Evolutionary conservation across 768 basidiomycete species (phyloP), one percentile per base, ranked within the genome.

Genomic region (Russula earlei): DNA sequence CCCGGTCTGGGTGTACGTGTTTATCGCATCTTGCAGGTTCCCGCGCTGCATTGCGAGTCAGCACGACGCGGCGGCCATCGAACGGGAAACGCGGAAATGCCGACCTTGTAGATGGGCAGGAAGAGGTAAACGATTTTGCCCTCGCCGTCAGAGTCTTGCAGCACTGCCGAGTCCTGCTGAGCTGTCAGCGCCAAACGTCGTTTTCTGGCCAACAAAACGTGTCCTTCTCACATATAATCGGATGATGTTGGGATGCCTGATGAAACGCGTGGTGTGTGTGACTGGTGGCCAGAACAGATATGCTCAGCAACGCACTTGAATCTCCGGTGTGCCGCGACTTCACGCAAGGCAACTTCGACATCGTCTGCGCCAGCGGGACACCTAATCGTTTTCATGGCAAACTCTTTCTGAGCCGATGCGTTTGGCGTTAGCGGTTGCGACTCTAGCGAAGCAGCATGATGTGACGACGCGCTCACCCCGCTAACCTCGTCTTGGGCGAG

Each of bases 91-190:
- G 27, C 25, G 38, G 29, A 46, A 22, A 42, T n/a, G 65, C 72
- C 36, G 43, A 86, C 90, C 76, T 90, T 86, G 74, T 93, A 97
- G 33, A 91, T 75, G 0, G 96, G 96, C 5, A 98, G 75, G 76
- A 99, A 98, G 52, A 98, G 83, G 69, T 96, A 97, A 29, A 96
- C 91, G 55, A 97, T 87, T 69, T 95, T 87, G 11, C 91, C 92
- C 46, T 93, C 92, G 14, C 91, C 93, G 56, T 87, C 85, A 33
- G 88, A 85, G 65, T 97, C 93, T 69, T 96, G 92, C 1, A 94
- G 85, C 4, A 95, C 91, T 1, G 93, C 91, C 14, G 93, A 94
- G 66, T 97, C 93, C 88, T 91, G 45, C 25, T 25, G 63, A 47
- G 49, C 64, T n/a, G 63, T 44, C 52, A 31, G 43, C 41, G 60